Base-by-base conservation (phyloP, 1,139 yeast species). In the Taiozyma sp. region DNA sequence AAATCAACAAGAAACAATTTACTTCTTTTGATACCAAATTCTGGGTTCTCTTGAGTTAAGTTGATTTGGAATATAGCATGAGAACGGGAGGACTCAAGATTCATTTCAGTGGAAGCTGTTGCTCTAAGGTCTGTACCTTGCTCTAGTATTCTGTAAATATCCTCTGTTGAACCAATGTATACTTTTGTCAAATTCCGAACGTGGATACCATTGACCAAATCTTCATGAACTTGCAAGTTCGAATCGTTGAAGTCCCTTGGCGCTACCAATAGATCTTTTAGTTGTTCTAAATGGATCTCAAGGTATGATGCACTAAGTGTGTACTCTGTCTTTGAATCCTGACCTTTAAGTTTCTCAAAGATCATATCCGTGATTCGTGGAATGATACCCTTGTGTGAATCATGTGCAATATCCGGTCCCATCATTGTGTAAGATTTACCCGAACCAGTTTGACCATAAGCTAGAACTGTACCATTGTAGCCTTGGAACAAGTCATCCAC, bases 391-490 rank as follows among this genome's bases (percentile, higher is more conserved):
- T 74, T 64, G 11, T 55, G 46, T 2, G 61, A 63, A 0, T 69
- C 68, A 45, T 73, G 74, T 29, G 71, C 74, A n/a, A 74, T 61
- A 22, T 73, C 69, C 2, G 72, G 63, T 0, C 97, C 97, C 78
- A 87, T 79, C 95, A 90, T 86, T 2, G 96, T 86, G 63, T 81
- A 82, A 0, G 96, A 81, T 63, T 89, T 89, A 4, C 97, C 97
- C 1, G 95, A 79, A 0, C 96, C 95, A 0, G 95, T 85, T 64
- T 88, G 96, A 8, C 97, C 97, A 66, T 88, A 90, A 1, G 96
- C 91, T 44, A 90, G 69, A 0, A 90, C 84, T 0, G 96, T 83
- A 22, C 95, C 93, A 65, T 90, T 88, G 63, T 86, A 88, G 0
- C 97, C 97, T 42, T 77, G 74, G 55, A 88, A 75, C 41, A 88